Conservation (phyloP, 306 rosid genomes). For the Corylus americana region DNA sequence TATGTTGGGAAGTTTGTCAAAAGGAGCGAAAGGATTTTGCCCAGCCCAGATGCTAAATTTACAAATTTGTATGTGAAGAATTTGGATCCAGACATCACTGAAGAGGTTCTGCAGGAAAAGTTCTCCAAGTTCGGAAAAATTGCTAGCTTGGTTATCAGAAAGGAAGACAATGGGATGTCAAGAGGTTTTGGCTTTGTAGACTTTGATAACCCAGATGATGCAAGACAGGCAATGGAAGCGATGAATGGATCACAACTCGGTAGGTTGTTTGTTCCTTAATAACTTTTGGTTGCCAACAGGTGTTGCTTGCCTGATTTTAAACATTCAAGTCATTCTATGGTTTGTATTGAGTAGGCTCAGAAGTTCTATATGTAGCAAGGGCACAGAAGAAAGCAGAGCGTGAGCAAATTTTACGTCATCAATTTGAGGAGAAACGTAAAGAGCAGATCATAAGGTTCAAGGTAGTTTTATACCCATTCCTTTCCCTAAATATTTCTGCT, state of each 20-base stretch:
- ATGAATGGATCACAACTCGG: conserved; percentile 75
- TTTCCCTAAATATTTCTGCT: conserved; percentile 6
- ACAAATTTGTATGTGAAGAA: conserved; percentile 84
- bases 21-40: conserved; percentile 60
- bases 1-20: conserved; percentile 71
- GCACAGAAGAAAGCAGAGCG: conserved; percentile 92
- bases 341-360: conserved; percentile 58
- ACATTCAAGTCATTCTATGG: conserved; percentile 12
- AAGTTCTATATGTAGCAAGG: conserved; percentile 75
- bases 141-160: conserved; percentile 61
- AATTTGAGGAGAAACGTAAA: conserved; percentile 77
- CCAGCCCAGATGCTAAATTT: conserved; percentile 56
- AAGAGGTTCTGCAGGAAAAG: conserved; percentile 60
- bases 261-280: conserved; percentile 32
- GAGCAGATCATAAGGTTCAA: conserved; percentile 65
- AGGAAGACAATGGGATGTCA: conserved; percentile 58
- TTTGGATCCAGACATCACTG: conserved; percentile 61
- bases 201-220: conserved; percentile 73
- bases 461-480: conserved; percentile 37
- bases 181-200: conserved; percentile 85
- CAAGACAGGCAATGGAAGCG: conserved; percentile 68
- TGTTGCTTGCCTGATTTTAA: conserved; percentile 10
- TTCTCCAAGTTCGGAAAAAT: conserved; percentile 71
- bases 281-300: conserved; percentile 12
- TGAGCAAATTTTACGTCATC: conserved; percentile 60